These are phyloP conservation scores for Volvox carteri DNA, from an alignment of 163 green algal genomes.

Conservation along the genomic window DNA sequence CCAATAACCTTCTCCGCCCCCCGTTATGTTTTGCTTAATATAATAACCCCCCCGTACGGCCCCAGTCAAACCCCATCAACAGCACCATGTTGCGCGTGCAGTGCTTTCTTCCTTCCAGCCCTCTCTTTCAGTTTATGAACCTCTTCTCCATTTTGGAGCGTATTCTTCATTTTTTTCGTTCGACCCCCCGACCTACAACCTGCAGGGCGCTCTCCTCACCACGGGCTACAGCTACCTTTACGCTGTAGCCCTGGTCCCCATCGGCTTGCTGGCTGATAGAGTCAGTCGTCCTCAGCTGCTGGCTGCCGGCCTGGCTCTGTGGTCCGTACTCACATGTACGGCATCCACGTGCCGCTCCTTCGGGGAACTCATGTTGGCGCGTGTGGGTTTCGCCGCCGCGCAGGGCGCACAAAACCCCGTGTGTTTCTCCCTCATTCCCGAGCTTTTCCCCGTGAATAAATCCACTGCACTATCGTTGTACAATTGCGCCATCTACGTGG, in stretches of 20 bases:
- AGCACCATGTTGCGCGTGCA: neutral
- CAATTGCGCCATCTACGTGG: conserved; percentile 93
- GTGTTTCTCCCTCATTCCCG: conserved; percentile 90
- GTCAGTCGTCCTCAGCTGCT: conserved; percentile 82
- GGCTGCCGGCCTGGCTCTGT: conserved; percentile 75
- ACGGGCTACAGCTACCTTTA: conserved; percentile 90
- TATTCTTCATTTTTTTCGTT: too few species aligned
- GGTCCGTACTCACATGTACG: conserved; percentile 80
- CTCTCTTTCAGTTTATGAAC: too few species aligned
- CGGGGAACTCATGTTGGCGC: conserved; percentile 78
- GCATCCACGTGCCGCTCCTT: conserved; percentile 77
- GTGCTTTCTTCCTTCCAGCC: too few species aligned
- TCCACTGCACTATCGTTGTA: conserved; percentile 90
- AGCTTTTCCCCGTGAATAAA: conserved; percentile 91
- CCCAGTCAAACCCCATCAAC: neutral
- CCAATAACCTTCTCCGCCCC: neutral
- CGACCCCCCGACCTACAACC: neutral
- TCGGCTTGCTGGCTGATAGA: conserved; percentile 87
- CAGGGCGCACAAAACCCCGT: conserved; percentile 93
- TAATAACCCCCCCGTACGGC: too few species aligned
- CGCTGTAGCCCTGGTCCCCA: conserved; percentile 86
- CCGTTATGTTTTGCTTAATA: too few species aligned
- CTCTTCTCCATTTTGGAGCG: too few species aligned
- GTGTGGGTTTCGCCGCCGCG: conserved; percentile 82
- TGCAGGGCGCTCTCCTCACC: conserved; percentile 84